A percentile compares a stretch with the other conserved stretches of the same genome.
Conservation (phyloP, 768 basidiomycete species). For the Leucosporidium scottii region DNA sequence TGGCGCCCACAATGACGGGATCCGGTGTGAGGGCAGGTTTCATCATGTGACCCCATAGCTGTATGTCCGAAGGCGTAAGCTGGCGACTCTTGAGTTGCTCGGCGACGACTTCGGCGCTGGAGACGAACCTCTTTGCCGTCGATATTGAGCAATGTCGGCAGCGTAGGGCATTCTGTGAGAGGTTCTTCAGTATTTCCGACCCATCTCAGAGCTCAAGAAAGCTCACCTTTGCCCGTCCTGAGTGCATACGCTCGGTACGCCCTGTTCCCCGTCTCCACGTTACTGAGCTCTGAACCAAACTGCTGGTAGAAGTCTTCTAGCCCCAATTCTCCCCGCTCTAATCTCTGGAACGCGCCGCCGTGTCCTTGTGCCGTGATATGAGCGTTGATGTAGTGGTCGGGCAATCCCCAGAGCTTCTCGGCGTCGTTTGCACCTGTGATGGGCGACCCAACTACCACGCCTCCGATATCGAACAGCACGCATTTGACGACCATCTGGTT, state of each 20-base stretch:
- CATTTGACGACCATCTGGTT: not conserved
- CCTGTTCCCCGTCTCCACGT: not conserved
- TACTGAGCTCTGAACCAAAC: not conserved
- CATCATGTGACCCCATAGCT: constrained; percentile 32
- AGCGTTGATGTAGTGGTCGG: not conserved
- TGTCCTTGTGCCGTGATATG: not conserved
- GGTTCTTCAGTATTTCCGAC: not conserved
- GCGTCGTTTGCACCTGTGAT: too few species aligned
- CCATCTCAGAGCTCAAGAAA: not conserved
- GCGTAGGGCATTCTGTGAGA: not conserved
- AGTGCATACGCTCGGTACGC: not conserved
- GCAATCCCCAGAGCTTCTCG: not conserved
- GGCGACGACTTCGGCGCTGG: not conserved
- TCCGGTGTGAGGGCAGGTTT: constrained; percentile 11
- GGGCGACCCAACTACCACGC: not conserved
- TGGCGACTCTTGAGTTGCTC: not conserved
- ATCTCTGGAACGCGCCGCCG: not conserved
- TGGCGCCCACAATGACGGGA: constrained; percentile 15
- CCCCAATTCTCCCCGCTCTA: not conserved
- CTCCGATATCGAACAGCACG: not conserved
- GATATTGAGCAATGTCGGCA: not conserved
- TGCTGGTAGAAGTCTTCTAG: not conserved
- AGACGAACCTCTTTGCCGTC: not conserved
- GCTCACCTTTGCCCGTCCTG: not conserved
- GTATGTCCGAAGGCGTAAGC: not conserved